Conservation (phyloP, 2,329 filamentous ascomycete genomes). For the Alternaria sp. region DNA sequence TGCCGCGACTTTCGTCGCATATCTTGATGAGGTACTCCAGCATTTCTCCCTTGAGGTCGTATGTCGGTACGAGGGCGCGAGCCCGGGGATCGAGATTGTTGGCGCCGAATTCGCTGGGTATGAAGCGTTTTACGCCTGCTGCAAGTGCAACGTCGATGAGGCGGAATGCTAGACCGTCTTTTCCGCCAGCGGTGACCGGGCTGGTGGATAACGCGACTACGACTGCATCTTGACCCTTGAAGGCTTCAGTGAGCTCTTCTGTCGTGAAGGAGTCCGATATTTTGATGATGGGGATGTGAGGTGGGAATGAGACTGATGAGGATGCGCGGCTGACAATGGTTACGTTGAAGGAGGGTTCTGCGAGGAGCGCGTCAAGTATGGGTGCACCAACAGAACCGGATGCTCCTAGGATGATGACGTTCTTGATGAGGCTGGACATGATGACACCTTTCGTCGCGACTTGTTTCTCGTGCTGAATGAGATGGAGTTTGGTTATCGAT, state of each 20-base stretch:
- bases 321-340: constrained; percentile 42
- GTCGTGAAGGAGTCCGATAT: constrained; percentile 33
- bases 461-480: background rate
- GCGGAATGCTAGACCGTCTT: constrained; percentile 25
- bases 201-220: constrained; percentile 40
- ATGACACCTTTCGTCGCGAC: background rate
- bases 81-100: constrained; percentile 44
- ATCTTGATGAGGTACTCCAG: constrained; percentile 43
- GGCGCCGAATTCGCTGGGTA: constrained; percentile 50
- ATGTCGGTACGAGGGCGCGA: constrained; percentile 43
- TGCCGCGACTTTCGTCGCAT: constrained; percentile 19
- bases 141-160: constrained; percentile 51
- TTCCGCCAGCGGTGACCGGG: constrained; percentile 27
- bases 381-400: constrained; percentile 31
- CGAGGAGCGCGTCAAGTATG: constrained; percentile 41
- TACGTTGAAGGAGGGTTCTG: constrained; percentile 41
- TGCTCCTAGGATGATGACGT: constrained; percentile 37
- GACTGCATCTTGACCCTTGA: constrained; percentile 48
- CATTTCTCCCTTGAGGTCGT: constrained; percentile 43
- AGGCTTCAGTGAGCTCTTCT: constrained; percentile 37
- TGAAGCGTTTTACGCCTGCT: constrained; percentile 48
- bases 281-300: constrained; percentile 34
- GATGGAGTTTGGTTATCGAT: background rate
- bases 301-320: constrained; percentile 28
- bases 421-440: constrained; percentile 21